Evolutionary conservation across 1,284 basidiomycete genomes (phyloP).

Genomic region (Agroathelia rolfsii): DNA sequence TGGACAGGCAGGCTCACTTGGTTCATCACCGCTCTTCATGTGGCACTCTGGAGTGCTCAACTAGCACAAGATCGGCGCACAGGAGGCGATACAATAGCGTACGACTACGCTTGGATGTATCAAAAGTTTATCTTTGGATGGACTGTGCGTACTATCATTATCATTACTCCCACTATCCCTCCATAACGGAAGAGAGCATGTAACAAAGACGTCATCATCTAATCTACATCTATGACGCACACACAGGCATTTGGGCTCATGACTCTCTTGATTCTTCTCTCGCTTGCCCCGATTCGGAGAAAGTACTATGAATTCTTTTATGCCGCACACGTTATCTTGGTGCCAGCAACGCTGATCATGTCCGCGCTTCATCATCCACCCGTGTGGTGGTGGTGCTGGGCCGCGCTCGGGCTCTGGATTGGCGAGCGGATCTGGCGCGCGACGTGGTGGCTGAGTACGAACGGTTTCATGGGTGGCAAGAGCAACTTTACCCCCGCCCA

Average conservation of each 20-base stretch:
- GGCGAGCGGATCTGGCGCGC: constrained; percentile 55
- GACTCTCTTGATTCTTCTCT: constrained; percentile 57
- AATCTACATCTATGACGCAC: too few species aligned
- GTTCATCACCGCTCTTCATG: constrained; percentile 60
- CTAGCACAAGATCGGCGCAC: constrained; percentile 42
- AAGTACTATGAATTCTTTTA: constrained; percentile 74
- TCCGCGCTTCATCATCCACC: constrained; percentile 64
- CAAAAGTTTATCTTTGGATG: constrained; percentile 68
- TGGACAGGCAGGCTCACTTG: constrained; percentile 71
- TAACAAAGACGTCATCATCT: too few species aligned
- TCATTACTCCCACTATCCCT: constrained; percentile 5
- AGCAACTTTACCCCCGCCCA: too few species aligned
- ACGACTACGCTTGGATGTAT: constrained; percentile 57
- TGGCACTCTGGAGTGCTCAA: constrained; percentile 70
- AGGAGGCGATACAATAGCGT: constrained; percentile 43
- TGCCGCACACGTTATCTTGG: constrained; percentile 56
- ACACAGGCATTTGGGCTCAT: constrained; percentile 67
- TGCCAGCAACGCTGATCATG: constrained; percentile 51
- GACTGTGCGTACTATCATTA: constrained; percentile 39
- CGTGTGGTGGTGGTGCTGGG: constrained; percentile 62
- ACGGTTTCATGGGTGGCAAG: constrained; percentile 33
- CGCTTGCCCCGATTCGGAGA: constrained; percentile 54
- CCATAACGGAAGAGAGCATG: too few species aligned
- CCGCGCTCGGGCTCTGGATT: constrained; percentile 55
- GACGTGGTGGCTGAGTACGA: constrained; percentile 54